These are phyloP conservation scores for Saxophila tyrrhenica DNA, from an alignment of 495 filamentous ascomycete genomes.

Conservation along the genomic window DNA sequence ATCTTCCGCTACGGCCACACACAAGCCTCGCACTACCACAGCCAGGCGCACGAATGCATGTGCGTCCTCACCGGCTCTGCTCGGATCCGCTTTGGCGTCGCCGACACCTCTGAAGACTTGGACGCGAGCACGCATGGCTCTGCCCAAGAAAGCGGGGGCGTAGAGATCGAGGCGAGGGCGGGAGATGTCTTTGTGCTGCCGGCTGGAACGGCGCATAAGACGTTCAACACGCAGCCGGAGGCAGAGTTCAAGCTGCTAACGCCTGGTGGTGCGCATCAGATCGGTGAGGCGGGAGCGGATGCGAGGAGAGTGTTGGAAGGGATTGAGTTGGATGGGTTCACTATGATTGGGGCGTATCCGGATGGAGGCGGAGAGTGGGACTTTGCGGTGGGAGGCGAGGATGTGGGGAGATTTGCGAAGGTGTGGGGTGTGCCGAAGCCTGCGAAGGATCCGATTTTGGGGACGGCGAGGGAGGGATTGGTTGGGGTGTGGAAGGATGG, in stretches of 20 bases:
- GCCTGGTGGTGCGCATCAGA: slow-evolving; percentile 21
- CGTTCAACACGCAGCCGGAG: slow-evolving; percentile 20
- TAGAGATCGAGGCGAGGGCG: slow-evolving; percentile 22
- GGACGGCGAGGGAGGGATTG: slow-evolving; percentile 15
- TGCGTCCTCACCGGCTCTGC: slow-evolving; percentile 29
- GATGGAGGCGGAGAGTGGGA: slow-evolving; percentile 20
- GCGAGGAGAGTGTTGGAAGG: slow-evolving; percentile 3
- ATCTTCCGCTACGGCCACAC: slow-evolving; percentile 29
- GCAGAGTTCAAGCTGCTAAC: slow-evolving; percentile 21
- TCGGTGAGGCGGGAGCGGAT: slow-evolving; percentile 4
- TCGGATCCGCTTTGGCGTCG: slow-evolving; percentile 30
- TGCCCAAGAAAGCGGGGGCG: slow-evolving; percentile 19
- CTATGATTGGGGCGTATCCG: slow-evolving; percentile 26
- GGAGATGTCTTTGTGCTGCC: slow-evolving; percentile 34
- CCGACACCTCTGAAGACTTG: slow-evolving; percentile 24
- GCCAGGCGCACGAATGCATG: slow-evolving; percentile 33
- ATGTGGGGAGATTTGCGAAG: slow-evolving; percentile 12
- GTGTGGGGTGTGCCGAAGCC: slow-evolving; percentile 23
- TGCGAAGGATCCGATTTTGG: slow-evolving; percentile 23
- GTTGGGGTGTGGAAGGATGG: slow-evolving; percentile 17
- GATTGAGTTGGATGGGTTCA: slow-evolving; percentile 20
- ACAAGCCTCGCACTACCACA: slow-evolving; percentile 33
- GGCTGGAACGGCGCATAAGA: slow-evolving; percentile 31
- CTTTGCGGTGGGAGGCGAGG: slow-evolving; percentile 20
- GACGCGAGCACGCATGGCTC: slow-evolving; percentile 23